Conservation (phyloP, 1,284 basidiomycete genomes). For the Lentinus polychrous region DNA sequence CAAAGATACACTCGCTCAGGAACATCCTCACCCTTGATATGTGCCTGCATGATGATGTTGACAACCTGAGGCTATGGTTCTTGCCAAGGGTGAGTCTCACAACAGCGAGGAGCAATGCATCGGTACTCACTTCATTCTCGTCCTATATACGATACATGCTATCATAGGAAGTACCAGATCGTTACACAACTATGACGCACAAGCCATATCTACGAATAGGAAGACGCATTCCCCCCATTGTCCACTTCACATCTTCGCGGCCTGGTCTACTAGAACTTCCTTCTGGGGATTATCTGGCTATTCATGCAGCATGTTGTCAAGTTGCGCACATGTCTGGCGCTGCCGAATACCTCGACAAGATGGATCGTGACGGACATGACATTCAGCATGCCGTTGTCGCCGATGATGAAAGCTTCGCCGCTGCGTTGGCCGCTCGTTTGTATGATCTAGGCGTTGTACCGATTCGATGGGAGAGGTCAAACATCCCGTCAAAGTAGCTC, state of each 20-base stretch:
- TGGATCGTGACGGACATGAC: too few species aligned
- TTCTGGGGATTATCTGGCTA: background rate
- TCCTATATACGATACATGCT: background rate
- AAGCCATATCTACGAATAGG: background rate
- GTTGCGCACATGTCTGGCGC: constrained; percentile 7
- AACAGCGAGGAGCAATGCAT: background rate
- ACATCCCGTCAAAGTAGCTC: too few species aligned
- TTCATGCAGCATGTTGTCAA: constrained; percentile 4
- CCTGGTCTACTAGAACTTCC: background rate
- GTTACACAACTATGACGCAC: background rate
- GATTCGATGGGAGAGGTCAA: too few species aligned
- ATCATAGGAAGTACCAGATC: background rate
- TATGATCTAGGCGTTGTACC: too few species aligned
- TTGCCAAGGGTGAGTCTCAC: background rate
- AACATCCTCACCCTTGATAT: background rate
- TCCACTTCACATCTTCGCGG: background rate
- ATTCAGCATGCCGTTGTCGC: too few species aligned
- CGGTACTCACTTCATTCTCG: background rate
- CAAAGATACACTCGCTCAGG: background rate
- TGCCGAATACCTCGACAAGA: constrained; percentile 1
- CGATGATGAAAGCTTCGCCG: too few species aligned
- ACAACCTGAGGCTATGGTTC: background rate
- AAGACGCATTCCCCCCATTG: background rate
- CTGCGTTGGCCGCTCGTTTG: too few species aligned
- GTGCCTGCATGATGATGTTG: background rate